Evolutionary conservation across 805 yeast genomes (phyloP).

Genomic region (Pichia cabralensis): DNA sequence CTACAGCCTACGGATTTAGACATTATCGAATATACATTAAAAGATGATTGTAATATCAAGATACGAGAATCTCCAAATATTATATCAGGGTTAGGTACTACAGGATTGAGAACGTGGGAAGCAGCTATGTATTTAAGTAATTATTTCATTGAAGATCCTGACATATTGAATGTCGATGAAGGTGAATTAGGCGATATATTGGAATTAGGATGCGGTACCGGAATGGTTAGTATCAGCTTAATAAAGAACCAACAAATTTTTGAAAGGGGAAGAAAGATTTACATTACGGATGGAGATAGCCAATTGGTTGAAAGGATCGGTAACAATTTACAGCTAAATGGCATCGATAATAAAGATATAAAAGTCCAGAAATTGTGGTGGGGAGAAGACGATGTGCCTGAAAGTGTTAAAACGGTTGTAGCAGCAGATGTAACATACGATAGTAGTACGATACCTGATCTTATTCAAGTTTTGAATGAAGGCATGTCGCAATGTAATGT

Average conservation of each 20-base stretch:
- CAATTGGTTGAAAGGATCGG: conserved; percentile 38
- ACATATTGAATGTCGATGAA: conserved; percentile 23
- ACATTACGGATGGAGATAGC: conserved; percentile 62
- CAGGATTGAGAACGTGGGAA: conserved; percentile 92
- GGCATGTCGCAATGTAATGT: conserved; percentile 22
- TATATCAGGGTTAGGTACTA: conserved; percentile 69
- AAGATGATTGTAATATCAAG: conserved; percentile 14
- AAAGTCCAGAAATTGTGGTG: conserved; percentile 48
- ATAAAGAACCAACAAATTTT: conserved; percentile 15
- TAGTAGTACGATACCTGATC: conserved; percentile 40
- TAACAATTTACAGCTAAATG: conserved; percentile 38
- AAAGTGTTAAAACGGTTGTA: conserved; percentile 39
- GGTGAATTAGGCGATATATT: conserved; percentile 27
- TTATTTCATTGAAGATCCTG: no score
- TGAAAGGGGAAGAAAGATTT: conserved; percentile 16
- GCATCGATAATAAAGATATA: conserved; percentile 10
- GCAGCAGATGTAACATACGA: conserved; percentile 93
- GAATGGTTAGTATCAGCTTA: conserved; percentile 51
- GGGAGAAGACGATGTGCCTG: conserved; percentile 35
- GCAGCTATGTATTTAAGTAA: conserved; percentile 65
- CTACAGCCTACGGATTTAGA: conserved; percentile 31
- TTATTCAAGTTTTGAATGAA: conserved; percentile 40
- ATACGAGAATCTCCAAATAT: conserved; percentile 54
- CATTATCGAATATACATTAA: conserved; percentile 23
- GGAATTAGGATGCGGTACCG: conserved; percentile 90